Evolutionary conservation across 768 basidiomycete genomes (phyloP).

Genomic region (Tephrocybe sp.): DNA sequence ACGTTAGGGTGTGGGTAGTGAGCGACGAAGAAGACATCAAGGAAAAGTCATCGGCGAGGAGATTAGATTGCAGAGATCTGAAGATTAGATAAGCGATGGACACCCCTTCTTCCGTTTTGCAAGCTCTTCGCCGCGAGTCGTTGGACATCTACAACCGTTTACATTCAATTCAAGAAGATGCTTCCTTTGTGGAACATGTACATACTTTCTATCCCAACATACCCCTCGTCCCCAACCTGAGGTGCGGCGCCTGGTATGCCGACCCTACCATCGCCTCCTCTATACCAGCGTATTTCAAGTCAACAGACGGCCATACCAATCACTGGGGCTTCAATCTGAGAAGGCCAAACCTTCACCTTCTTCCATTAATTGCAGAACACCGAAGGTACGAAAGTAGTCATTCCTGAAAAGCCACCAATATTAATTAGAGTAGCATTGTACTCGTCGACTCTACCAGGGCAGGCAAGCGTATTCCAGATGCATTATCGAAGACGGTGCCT

Average conservation of each 20-base stretch:
- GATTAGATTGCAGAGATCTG: slow-evolving; percentile 9
- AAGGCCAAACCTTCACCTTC: slow-evolving; percentile 78
- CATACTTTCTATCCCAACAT: slow-evolving; percentile 33
- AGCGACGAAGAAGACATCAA: slow-evolving; percentile 7
- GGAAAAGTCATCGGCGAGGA: slow-evolving; percentile 1
- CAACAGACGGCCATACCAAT: slow-evolving; percentile 82
- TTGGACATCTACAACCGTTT: slow-evolving; percentile 83
- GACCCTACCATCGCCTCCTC: slow-evolving; percentile 52
- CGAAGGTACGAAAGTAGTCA: slow-evolving; percentile 49
- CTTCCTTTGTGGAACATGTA: slow-evolving; percentile 52
- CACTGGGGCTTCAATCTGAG: slow-evolving; percentile 86
- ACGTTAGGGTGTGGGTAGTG: slow-evolving; percentile 11
- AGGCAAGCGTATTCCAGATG: slow-evolving; percentile 93
- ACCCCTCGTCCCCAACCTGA: slow-evolving; percentile 70
- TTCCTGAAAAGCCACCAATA: slow-evolving; percentile 1
- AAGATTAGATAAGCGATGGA: slow-evolving; percentile 17
- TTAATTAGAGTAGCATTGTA: slow-evolving; percentile 51
- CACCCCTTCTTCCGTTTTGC: slow-evolving; percentile 27
- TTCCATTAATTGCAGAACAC: slow-evolving; percentile 50
- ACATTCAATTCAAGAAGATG: slow-evolving; percentile 81
- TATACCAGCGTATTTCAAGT: slow-evolving; percentile 81
- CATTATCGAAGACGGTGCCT: slow-evolving; percentile 89
- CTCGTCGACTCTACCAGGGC: slow-evolving; percentile 91
- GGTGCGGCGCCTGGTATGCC: slow-evolving; percentile 94
- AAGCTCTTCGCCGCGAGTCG: slow-evolving; percentile 62